Percentiles rank a stretch among this genome's conserved stretches.
These are phyloP conservation scores for Dalbergia oliveri DNA, from an alignment of 306 rosid genomes.

Conservation along the genomic window DNA sequence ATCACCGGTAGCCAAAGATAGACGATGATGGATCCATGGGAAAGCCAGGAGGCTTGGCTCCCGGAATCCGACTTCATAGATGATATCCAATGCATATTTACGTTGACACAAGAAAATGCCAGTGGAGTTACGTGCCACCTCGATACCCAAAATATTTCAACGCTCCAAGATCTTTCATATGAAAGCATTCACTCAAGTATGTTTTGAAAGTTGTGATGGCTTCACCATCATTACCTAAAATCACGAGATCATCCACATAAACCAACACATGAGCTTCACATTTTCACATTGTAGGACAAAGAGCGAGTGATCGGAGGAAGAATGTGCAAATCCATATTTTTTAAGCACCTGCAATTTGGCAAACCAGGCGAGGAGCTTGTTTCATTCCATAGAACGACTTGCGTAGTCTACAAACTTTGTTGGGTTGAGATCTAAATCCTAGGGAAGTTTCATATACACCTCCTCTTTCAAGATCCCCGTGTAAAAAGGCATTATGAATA, in stretches of 20 bases:
- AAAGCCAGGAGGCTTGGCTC: not conserved
- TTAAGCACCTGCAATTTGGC: not conserved
- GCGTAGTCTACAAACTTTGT: not conserved
- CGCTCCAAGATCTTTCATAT: not conserved
- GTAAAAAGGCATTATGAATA: not conserved
- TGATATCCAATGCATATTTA: not conserved
- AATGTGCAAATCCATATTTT: not conserved
- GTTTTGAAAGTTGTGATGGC: not conserved
- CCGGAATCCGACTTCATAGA: not conserved
- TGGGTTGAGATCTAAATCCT: not conserved
- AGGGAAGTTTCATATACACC: not conserved
- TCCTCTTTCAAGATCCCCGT: not conserved
- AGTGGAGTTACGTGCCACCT: not conserved
- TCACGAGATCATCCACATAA: not conserved
- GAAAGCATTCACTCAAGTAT: not conserved
- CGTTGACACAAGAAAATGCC: too few relatives aligned
- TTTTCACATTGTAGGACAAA: not conserved
- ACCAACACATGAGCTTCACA: not conserved
- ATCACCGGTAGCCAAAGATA: too few relatives aligned
- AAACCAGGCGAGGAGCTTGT: slow-evolving; percentile 12
- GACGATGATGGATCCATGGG: not conserved
- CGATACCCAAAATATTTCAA: not conserved
- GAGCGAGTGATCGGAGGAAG: not conserved
- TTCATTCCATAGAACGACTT: not conserved
- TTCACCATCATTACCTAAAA: not conserved